These are phyloP conservation scores for Sporothrix pallida DNA, from an alignment of 2,329 filamentous ascomycete species.

Conservation along the genomic window DNA sequence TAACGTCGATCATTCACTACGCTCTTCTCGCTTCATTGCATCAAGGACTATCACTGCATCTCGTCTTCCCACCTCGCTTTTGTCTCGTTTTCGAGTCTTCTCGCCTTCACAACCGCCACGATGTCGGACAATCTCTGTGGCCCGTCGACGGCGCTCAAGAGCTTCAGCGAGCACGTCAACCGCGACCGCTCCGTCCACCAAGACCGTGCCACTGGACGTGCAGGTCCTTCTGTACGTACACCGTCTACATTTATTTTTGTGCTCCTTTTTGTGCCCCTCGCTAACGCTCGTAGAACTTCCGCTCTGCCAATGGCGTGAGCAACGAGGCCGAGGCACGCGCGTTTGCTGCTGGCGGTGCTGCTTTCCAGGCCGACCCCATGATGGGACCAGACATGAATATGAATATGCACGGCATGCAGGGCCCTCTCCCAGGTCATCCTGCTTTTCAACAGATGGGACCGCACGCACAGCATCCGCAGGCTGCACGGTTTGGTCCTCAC, in stretches of 20 bases:
- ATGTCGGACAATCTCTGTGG: constrained; percentile 65
- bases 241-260: not conserved
- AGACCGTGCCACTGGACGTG: constrained; percentile 60
- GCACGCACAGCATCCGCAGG: not conserved
- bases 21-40: not conserved
- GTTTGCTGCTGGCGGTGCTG: constrained; percentile 33
- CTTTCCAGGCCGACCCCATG: constrained; percentile 24
- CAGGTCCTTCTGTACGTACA: constrained; percentile 38
- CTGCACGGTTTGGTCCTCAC: not conserved
- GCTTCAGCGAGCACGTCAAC: constrained; percentile 71
- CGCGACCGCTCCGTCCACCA: constrained; percentile 74
- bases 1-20: not conserved
- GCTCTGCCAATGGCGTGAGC: constrained; percentile 31
- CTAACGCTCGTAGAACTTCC: constrained; percentile 34
- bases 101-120: constrained; percentile 31
- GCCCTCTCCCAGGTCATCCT: not conserved
- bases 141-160: constrained; percentile 72
- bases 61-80: not conserved
- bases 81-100: not conserved
- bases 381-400: constrained; percentile 29
- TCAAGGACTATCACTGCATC: not conserved
- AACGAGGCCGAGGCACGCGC: constrained; percentile 35
- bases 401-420: constrained; percentile 17
- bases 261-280: not conserved
- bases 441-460: constrained; percentile 10